These are phyloP conservation scores for Populus deltoides DNA, from an alignment of 345 rosid species.

Conservation along the genomic window DNA sequence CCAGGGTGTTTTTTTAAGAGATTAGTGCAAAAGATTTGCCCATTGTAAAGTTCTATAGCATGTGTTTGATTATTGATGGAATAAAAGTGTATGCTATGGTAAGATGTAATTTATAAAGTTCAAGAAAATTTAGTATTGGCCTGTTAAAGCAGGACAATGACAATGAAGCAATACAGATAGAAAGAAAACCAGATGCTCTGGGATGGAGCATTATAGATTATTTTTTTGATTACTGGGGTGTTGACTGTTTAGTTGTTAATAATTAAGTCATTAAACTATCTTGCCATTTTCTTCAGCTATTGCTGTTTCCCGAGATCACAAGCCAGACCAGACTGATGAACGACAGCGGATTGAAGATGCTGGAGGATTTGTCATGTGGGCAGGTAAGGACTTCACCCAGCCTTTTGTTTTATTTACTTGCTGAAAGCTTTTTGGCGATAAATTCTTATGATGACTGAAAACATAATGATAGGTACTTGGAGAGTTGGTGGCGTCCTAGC, in stretches of 20 bases:
- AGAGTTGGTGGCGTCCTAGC: conserved; percentile 99
- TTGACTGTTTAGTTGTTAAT: neutral
- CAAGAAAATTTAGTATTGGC: neutral
- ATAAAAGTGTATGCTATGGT: neutral
- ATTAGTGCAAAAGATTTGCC: neutral
- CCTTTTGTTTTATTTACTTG: neutral
- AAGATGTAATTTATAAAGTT: neutral
- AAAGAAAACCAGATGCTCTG: neutral
- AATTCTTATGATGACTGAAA: conserved; percentile 12
- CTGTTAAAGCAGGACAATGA: neutral
- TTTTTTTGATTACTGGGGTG: neutral
- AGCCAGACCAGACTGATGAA: conserved; percentile 97
- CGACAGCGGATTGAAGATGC: conserved; percentile 98
- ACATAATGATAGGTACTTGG: conserved; percentile 73
- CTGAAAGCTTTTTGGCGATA: neutral
- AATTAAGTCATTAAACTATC: neutral
- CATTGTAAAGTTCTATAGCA: neutral
- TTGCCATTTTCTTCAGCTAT: conserved; percentile 50
- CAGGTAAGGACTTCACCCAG: conserved; percentile 48
- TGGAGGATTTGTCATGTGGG: conserved; percentile 99
- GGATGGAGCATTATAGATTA: neutral
- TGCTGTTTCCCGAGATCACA: conserved; percentile 98
- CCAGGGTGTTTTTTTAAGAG: neutral
- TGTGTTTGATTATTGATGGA: neutral
- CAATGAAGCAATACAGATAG: neutral